These are phyloP conservation scores for Vanrija humicola DNA, from an alignment of 1,284 basidiomycete genomes.

Conservation along the genomic window DNA sequence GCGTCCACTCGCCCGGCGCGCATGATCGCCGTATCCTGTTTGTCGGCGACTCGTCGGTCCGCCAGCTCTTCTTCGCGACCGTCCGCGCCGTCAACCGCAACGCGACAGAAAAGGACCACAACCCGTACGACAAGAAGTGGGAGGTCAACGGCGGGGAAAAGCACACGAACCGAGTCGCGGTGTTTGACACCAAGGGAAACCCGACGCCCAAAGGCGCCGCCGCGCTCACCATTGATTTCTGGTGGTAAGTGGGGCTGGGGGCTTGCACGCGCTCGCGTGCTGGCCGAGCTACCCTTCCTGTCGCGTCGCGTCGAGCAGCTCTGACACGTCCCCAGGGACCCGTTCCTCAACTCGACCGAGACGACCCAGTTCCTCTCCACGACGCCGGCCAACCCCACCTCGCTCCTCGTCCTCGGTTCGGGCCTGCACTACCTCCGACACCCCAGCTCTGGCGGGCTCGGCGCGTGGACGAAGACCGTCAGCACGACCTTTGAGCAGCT, in stretches of 20 bases:
- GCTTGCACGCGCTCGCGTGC: no score
- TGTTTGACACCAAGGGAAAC: neutral
- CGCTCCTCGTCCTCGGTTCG: conserved; percentile 72
- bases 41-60: conserved; percentile 77
- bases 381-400: conserved; percentile 46
- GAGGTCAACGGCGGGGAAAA: conserved; percentile 53
- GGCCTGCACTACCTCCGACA: conserved; percentile 84
- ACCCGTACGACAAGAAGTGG: conserved; percentile 25
- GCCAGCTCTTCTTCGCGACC: conserved; percentile 72
- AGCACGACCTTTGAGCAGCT: conserved; percentile 60
- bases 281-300: neutral
- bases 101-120: conserved; percentile 14
- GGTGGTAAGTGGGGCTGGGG: conserved; percentile 54
- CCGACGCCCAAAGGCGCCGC: conserved; percentile 14
- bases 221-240: conserved; percentile 59
- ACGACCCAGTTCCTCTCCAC: conserved; percentile 50
- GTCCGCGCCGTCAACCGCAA: conserved; percentile 52
- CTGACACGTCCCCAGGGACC: conserved; percentile 24
- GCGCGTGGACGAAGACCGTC: conserved; percentile 70
- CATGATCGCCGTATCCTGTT: conserved; percentile 57
- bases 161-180: conserved; percentile 59
- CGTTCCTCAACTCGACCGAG: conserved; percentile 66
- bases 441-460: conserved; percentile 64
- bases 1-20: conserved; percentile 15
- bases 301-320: no score